A percentile compares a stretch with the other conserved stretches of the same genome.
Evolutionary conservation across 2,329 filamentous ascomycete species (phyloP).

Genomic region (Colletotrichum lini): DNA sequence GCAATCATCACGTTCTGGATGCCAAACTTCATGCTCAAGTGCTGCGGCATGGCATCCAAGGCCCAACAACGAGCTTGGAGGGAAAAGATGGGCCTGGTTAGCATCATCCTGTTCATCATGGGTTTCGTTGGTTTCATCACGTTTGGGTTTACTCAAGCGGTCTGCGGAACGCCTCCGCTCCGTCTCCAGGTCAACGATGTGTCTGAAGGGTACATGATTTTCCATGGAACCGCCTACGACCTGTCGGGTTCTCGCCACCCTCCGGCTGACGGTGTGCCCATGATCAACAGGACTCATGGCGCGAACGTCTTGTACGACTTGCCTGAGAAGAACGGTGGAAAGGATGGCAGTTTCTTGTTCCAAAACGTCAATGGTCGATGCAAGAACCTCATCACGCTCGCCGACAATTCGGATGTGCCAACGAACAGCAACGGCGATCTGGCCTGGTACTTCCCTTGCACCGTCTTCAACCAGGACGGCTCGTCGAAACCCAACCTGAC

Average conservation of each 20-base stretch:
- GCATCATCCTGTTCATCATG: constrained; percentile 91
- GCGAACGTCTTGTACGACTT: constrained; percentile 91
- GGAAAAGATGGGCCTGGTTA: constrained; percentile 97
- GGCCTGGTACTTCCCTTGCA: constrained; percentile 98
- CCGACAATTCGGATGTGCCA: constrained; percentile 82
- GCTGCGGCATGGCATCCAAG: constrained; percentile 87
- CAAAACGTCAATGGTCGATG: constrained; percentile 98
- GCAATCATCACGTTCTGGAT: constrained; percentile 95
- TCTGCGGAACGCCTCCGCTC: constrained; percentile 81
- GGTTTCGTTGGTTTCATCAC: constrained; percentile 93
- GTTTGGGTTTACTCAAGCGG: constrained; percentile 92
- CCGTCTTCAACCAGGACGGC: constrained; percentile 92
- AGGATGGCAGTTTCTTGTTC: constrained; percentile 96
- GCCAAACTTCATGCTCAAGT: constrained; percentile 86
- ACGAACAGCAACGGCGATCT: constrained; percentile 80
- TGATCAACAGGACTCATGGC: constrained; percentile 60
- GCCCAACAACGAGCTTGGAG: constrained; percentile 94
- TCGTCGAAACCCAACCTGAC: constrained; percentile 83
- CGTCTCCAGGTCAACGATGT: constrained; percentile 89
- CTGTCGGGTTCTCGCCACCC: constrained; percentile 84
- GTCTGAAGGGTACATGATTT: constrained; percentile 89
- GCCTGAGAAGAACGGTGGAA: constrained; percentile 84
- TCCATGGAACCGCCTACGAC: constrained; percentile 93
- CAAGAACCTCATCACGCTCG: constrained; percentile 87
- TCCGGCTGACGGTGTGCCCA: constrained; percentile 82